A percentile compares a stretch with the other conserved stretches of the same genome.
Conservation (phyloP, 1,284 basidiomycete species). For the Sanghuangporus sanghuang region DNA sequence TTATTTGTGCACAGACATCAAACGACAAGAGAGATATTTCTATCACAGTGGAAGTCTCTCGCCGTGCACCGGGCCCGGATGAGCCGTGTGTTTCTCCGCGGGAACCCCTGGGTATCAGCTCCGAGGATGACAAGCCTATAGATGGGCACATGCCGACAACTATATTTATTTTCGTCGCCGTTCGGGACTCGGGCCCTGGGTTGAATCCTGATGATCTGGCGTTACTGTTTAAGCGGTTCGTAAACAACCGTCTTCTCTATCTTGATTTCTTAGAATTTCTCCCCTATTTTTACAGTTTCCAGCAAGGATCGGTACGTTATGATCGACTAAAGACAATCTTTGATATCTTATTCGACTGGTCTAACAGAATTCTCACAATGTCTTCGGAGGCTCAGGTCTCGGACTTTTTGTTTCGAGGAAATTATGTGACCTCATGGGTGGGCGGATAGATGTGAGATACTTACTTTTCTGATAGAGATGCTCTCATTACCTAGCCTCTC, state of each 20-base stretch:
- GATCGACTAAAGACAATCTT: too few relatives aligned
- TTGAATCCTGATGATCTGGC: constrained; percentile 23
- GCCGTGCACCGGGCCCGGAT: constrained; percentile 16
- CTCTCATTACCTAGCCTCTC: neutral
- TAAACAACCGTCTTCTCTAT: neutral
- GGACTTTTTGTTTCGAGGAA: constrained; percentile 26
- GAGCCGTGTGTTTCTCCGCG: constrained; percentile 20
- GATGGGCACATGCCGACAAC: constrained; percentile 9
- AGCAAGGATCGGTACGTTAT: constrained; percentile 22
- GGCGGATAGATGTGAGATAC: constrained; percentile 24
- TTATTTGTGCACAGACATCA: constrained; percentile 13
- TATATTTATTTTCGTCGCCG: constrained; percentile 23
- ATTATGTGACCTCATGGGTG: constrained; percentile 26
- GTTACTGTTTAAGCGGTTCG: constrained; percentile 22
- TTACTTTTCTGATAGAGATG: neutral
- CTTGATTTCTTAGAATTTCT: neutral
- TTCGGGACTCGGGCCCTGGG: constrained; percentile 25
- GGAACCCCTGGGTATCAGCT: neutral
- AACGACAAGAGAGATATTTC: constrained; percentile 20
- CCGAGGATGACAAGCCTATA: constrained; percentile 9
- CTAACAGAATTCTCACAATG: constrained; percentile 23
- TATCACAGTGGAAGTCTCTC: constrained; percentile 23
- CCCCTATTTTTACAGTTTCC: constrained; percentile 22
- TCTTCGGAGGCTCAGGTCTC: constrained; percentile 27
- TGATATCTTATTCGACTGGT: neutral